A percentile compares a stretch with the other conserved stretches of the same genome.
These are phyloP conservation scores for Fusarium keratoplasticum DNA, from an alignment of 2,329 filamentous ascomycete genomes.

Conservation along the genomic window DNA sequence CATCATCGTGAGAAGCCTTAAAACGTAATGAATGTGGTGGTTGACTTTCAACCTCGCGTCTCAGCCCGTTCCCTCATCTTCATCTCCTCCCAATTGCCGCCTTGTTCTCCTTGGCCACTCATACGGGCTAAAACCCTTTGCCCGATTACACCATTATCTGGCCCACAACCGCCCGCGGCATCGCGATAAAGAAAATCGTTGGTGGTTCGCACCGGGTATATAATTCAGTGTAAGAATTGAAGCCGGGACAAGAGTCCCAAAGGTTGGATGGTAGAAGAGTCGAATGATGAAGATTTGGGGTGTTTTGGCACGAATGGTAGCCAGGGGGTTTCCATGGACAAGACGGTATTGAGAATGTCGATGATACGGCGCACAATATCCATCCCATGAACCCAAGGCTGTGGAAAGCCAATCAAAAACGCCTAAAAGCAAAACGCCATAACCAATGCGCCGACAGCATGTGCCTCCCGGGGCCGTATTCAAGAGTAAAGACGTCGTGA, in stretches of 20 bases:
- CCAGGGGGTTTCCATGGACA: slow-evolving; percentile 5
- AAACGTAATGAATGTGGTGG: slow-evolving; percentile 29
- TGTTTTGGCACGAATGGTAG: slow-evolving; percentile 2
- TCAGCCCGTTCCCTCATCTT: background rate
- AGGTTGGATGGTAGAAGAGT: slow-evolving; percentile 24
- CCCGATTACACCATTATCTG: slow-evolving; percentile 29
- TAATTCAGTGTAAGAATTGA: slow-evolving; percentile 42
- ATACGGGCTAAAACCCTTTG: background rate
- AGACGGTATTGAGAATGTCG: slow-evolving; percentile 8
- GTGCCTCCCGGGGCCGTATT: slow-evolving; percentile 41
- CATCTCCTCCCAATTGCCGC: background rate
- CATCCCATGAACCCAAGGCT: slow-evolving; percentile 8
- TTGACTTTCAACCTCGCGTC: slow-evolving; percentile 7
- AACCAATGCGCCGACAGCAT: slow-evolving; percentile 49
- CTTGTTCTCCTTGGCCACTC: slow-evolving; percentile 1
- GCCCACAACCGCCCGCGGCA: slow-evolving; percentile 26
- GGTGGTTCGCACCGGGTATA: slow-evolving; percentile 44
- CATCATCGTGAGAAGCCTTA: slow-evolving; percentile 32
- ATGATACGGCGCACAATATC: slow-evolving; percentile 21
- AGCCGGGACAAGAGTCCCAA: slow-evolving; percentile 25
- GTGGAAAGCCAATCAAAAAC: slow-evolving; percentile 32
- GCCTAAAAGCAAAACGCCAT: slow-evolving; percentile 51
- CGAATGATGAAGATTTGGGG: slow-evolving; percentile 14
- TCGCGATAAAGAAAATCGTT: slow-evolving; percentile 28
- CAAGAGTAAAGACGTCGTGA: slow-evolving; percentile 42